These are phyloP conservation scores for Fomitopsis pulvina DNA, from an alignment of 768 basidiomycete genomes.

Conservation along the genomic window DNA sequence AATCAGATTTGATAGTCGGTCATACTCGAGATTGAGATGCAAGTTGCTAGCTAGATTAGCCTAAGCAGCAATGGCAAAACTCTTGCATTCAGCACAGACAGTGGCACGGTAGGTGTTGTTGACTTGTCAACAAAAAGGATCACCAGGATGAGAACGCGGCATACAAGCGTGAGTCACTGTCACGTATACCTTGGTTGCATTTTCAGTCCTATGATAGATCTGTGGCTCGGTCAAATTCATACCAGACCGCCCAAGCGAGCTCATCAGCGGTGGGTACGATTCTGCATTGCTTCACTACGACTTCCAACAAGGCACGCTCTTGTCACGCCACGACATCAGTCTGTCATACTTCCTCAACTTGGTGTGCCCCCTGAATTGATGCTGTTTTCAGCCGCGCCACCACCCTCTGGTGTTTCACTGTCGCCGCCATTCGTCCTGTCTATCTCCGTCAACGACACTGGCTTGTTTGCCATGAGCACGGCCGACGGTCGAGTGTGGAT, in stretches of 20 bases:
- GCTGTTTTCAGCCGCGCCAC: conserved; percentile 21
- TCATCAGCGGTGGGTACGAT: conserved; percentile 78
- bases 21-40: neutral
- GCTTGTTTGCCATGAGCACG: conserved; percentile 61
- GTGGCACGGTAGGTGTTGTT: conserved; percentile 59
- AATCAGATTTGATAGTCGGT: neutral
- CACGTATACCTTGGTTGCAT: neutral
- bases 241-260: conserved; percentile 60
- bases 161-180: conserved; percentile 47
- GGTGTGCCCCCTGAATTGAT: conserved; percentile 2
- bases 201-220: conserved; percentile 37
- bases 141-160: conserved; percentile 53
- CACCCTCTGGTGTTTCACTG: conserved; percentile 30
- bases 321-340: conserved; percentile 61
- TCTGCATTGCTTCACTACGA: conserved; percentile 63
- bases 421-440: conserved; percentile 74
- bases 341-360: neutral
- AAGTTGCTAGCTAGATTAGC: conserved; percentile 49
- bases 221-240: conserved; percentile 68
- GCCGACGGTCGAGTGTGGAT: conserved; percentile 72
- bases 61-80: conserved; percentile 44
- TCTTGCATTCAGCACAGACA: conserved; percentile 67
- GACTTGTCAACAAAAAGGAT: conserved; percentile 46
- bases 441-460: conserved; percentile 49
- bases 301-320: conserved; percentile 41